phyloP scores from a whole-genome alignment of 176 grass and related monocot genomes.

The Oryza brachyantha region DNA sequence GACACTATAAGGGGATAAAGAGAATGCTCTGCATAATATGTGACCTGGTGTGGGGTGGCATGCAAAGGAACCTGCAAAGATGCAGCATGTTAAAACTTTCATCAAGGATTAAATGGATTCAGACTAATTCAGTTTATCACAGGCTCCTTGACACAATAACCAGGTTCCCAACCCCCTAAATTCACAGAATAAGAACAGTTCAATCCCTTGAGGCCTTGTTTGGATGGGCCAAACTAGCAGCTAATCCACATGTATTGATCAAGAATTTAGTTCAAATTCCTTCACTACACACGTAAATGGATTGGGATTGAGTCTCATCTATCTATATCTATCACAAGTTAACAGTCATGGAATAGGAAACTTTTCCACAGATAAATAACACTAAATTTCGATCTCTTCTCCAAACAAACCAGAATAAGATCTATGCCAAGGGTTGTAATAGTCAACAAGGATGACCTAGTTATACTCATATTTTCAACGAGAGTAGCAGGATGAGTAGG shows the following conservation, averaged over 20 bases:
- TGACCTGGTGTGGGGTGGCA: conserved; percentile 90
- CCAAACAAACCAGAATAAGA: not conserved
- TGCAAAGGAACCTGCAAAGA: conserved; percentile 67
- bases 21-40: conserved; percentile 84
- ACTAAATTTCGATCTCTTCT: too few species aligned
- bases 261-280: too few species aligned
- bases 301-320: too few species aligned
- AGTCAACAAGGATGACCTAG: not conserved
- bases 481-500: not conserved
- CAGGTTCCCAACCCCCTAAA: too few species aligned
- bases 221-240: too few species aligned
- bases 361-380: too few species aligned
- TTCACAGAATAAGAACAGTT: too few species aligned
- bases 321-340: too few species aligned
- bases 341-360: not conserved
- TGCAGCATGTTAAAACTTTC: conserved; percentile 10
- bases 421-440: not conserved
- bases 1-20: conserved; percentile 89
- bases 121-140: not conserved
- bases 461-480: not conserved
- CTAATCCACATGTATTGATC: too few species aligned
- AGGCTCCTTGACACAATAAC: not conserved
- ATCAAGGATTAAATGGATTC: too few species aligned
- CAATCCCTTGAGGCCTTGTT: too few species aligned
- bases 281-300: too few species aligned